phyloP scores from a whole-genome alignment of 2,329 filamentous ascomycete genomes.

The Diplodia sapinea region DNA sequence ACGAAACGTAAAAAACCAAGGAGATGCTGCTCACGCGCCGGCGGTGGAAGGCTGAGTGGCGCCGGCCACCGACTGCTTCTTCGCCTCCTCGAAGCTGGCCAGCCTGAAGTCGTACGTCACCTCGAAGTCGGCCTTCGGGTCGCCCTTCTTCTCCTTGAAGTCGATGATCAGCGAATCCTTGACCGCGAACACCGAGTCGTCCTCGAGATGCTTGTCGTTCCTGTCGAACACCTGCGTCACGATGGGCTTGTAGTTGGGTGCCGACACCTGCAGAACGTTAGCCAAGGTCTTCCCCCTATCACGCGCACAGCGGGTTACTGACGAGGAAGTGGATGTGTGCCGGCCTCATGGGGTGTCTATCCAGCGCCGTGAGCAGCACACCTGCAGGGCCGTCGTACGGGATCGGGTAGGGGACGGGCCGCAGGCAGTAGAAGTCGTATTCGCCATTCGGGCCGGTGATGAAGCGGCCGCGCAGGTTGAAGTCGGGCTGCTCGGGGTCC shows the following conservation, averaged over 20 bases:
- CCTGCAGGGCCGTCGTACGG: slow-evolving; percentile 65
- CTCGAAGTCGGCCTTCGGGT: slow-evolving; percentile 60
- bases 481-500: slow-evolving; percentile 71
- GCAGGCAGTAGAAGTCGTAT: slow-evolving; percentile 58
- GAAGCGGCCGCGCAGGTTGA: slow-evolving; percentile 77
- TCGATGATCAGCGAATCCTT: slow-evolving; percentile 65
- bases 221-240: slow-evolving; percentile 80
- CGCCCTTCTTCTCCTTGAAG: slow-evolving; percentile 59
- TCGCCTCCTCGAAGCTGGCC: slow-evolving; percentile 45
- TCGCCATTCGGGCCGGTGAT: slow-evolving; percentile 68
- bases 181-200: slow-evolving; percentile 65
- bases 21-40: neutral
- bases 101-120: slow-evolving; percentile 59
- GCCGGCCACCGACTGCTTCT: slow-evolving; percentile 38
- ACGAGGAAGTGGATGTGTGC: slow-evolving; percentile 69
- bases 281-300: slow-evolving; percentile 3
- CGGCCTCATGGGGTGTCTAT: slow-evolving; percentile 66
- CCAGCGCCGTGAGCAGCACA: slow-evolving; percentile 62
- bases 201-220: slow-evolving; percentile 65
- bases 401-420: slow-evolving; percentile 58
- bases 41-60: slow-evolving; percentile 37
- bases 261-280: slow-evolving; percentile 53
- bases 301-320: slow-evolving; percentile 37
- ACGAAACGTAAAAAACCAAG: neutral
- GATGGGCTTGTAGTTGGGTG: slow-evolving; percentile 68